Evolutionary conservation across 768 basidiomycete species (phyloP).

Genomic region (Auricularia sp.): DNA sequence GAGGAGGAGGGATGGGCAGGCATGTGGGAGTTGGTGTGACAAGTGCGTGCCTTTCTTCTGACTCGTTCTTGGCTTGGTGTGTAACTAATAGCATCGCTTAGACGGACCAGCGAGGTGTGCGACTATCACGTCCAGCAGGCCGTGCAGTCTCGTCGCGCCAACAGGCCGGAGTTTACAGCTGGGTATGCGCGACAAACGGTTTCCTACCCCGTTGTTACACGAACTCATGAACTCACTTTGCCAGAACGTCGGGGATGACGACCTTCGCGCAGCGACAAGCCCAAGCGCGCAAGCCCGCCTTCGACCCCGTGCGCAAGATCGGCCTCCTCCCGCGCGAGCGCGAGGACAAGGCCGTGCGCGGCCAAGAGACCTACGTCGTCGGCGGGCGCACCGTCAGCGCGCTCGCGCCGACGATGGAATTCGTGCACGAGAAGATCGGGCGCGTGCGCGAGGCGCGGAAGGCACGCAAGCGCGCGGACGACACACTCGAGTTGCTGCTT

Average conservation of each 20-base stretch:
- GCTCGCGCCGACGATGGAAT: slow-evolving; percentile 30
- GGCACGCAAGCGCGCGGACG: slow-evolving; percentile 54
- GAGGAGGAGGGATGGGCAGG: slow-evolving; percentile 64
- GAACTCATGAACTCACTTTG: too few relatives aligned
- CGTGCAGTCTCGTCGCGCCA: slow-evolving; percentile 61
- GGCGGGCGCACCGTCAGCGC: slow-evolving; percentile 66
- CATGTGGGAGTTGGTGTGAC: slow-evolving; percentile 86
- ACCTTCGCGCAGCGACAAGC: background rate
- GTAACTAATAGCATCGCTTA: background rate
- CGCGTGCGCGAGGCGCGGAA: slow-evolving; percentile 72
- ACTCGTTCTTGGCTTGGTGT: background rate
- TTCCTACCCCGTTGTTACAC: too few relatives aligned
- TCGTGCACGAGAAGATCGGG: slow-evolving; percentile 61
- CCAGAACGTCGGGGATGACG: background rate
- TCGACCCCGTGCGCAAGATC: slow-evolving; percentile 66
- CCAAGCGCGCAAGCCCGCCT: slow-evolving; percentile 24
- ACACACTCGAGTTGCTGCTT: slow-evolving; percentile 41
- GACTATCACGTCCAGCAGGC: slow-evolving; percentile 86
- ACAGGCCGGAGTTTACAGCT: slow-evolving; percentile 74
- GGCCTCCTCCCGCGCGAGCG: slow-evolving; percentile 37
- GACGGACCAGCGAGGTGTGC: slow-evolving; percentile 54
- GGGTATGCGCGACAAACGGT: too few relatives aligned
- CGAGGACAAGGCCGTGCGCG: slow-evolving; percentile 30
- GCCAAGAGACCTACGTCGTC: slow-evolving; percentile 59
- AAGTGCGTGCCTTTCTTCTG: slow-evolving; percentile 41